A percentile compares a stretch with the other conserved stretches of the same genome.
These are phyloP conservation scores for Mucor lusitanicus DNA, from an alignment of 371 early-diverging fungal species.

Conservation along the genomic window DNA sequence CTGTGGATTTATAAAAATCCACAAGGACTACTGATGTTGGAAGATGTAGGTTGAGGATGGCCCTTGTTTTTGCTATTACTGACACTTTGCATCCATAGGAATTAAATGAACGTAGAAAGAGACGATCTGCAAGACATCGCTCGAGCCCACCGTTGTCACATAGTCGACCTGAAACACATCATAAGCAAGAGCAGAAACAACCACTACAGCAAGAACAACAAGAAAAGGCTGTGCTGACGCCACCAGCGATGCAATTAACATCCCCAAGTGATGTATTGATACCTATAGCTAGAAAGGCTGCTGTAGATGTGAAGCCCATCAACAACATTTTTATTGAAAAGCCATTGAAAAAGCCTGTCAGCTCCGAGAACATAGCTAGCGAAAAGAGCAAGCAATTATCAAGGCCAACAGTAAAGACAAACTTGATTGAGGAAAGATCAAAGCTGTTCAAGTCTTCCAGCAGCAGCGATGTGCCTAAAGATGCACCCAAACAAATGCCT, in stretches of 20 bases:
- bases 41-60: slow-evolving; percentile 1
- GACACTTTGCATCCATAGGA: slow-evolving; percentile 8
- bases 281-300: neutral
- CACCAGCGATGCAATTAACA: neutral
- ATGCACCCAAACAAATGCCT: neutral
- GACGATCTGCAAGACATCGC: slow-evolving; percentile 3
- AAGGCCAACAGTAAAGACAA: neutral
- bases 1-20: slow-evolving; percentile 28
- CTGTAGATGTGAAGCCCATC: neutral
- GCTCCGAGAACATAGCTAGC: neutral
- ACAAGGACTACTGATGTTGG: slow-evolving; percentile 20
- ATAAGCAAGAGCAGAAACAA: neutral
- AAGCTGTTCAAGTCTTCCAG: neutral
- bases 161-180: neutral
- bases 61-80: neutral
- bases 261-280: neutral
- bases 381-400: neutral
- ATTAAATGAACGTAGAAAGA: slow-evolving; percentile 17
- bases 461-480: neutral
- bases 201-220: neutral
- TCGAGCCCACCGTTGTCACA: neutral
- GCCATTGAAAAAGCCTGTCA: neutral
- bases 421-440: neutral
- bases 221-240: neutral
- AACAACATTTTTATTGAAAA: neutral